Base-by-base conservation (phyloP, 129 eudicot species). In the Tagetes erecta region DNA sequence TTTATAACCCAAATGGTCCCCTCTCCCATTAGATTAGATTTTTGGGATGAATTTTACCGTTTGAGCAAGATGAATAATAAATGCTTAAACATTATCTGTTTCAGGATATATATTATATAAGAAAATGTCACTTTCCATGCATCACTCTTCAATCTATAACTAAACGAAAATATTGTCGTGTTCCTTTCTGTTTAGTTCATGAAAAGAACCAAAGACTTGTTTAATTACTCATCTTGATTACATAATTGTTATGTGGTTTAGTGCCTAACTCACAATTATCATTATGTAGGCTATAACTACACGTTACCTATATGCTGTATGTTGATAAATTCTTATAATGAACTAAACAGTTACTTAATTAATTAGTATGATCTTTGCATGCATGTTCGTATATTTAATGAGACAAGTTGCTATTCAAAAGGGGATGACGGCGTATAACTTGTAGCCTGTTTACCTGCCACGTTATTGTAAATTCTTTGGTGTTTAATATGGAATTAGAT, bases 281-380 rank as follows among this genome's bases (percentile, higher is more conserved):
- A 71, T 31, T 63, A 51, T 41, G 40, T 6, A 64, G 51, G 34
- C 40, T 39, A 70, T 47, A 77, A 71, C 67, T 35, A 35, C 74
- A 72, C 69, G 63, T 65, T 72, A 65, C 60, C 64, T 72, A 65
- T 39, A 78, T 71, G 13, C 47, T 42, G 6, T n/a, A n/a, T n/a
- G n/a, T 27, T 5, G 1, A 55, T 27, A 55, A 67, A 40, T 14
- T 53, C 12, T 30, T 12, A 51, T 11, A 59, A 34, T 64, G 14
- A 27, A 20, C 27, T 20, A 20, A 20, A 79, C 68, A 72, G 13
- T 14, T 39, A 56, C 55, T 40, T 55, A n/a, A n/a, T n/a, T n/a
- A n/a, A n/a, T n/a, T 44, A 64, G 63, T 51, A 66, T 79, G 78
- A 55, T 55, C 79, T 79, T 65, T 56, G 55, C 63, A 64, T 39